phyloP scores from a whole-genome alignment of 352 stramenopile genomes.

The Globisporangium camurandrum region DNA sequence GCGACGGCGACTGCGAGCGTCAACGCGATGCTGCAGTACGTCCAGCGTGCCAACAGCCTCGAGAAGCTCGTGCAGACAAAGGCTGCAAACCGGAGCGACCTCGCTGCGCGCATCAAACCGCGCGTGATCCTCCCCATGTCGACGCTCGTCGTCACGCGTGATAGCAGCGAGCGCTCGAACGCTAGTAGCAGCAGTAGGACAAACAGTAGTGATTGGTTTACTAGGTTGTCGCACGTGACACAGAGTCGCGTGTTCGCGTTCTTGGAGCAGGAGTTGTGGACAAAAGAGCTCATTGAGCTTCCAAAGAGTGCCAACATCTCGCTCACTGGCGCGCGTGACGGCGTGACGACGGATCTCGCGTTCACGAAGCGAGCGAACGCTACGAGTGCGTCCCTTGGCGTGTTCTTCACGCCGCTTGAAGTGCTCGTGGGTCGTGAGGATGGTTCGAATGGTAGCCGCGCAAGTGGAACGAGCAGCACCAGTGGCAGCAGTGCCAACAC shows the following conservation, averaged over 20 bases:
- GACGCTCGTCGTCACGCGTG: constrained; percentile 8
- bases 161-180: not conserved
- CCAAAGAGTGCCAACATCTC: not conserved
- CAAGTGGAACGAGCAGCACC: no score
- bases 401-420: constrained; percentile 9
- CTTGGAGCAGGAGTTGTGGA: constrained; percentile 1
- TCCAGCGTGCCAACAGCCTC: constrained; percentile 10
- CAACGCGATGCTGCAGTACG: constrained; percentile 3
- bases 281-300: constrained; percentile 3
- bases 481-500: no score
- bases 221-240: not conserved
- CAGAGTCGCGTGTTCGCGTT: constrained; percentile 11
- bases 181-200: not conserved
- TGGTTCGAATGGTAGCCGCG: not conserved
- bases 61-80: constrained; percentile 6
- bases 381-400: constrained; percentile 6
- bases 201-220: constrained; percentile 5
- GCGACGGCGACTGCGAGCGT: constrained; percentile 1
- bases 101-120: not conserved
- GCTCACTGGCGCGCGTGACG: no score
- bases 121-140: constrained; percentile 10
- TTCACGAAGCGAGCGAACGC: constrained; percentile 2
- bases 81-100: not conserved
- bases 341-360: not conserved
- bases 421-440: constrained; percentile 3